These are phyloP conservation scores for Hygrocybe punicea DNA, from an alignment of 768 basidiomycete species.

Conservation along the genomic window DNA sequence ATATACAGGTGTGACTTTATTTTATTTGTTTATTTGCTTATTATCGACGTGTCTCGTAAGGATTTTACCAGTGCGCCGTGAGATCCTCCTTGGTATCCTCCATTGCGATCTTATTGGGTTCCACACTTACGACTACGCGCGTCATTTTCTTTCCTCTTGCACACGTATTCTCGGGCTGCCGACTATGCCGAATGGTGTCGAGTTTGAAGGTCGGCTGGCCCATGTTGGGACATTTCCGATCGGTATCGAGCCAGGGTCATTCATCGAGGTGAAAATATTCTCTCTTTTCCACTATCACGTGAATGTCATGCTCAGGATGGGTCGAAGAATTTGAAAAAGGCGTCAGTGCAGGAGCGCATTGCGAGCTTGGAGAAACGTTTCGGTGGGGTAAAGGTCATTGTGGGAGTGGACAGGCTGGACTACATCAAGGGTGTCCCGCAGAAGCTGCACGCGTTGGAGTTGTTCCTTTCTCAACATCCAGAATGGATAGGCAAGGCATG, in stretches of 20 bases:
- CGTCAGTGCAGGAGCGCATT: constrained; percentile 77
- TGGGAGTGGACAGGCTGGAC: constrained; percentile 96
- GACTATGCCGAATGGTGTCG: constrained; percentile 97
- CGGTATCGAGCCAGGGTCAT: constrained; percentile 92
- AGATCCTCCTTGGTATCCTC: constrained; percentile 93
- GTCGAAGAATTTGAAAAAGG: constrained; percentile 70
- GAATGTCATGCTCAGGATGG: constrained; percentile 6
- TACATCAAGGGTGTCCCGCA: constrained; percentile 99
- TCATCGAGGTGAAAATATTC: constrained; percentile 61
- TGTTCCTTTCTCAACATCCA: constrained; percentile 95
- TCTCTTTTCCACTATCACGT: neutral
- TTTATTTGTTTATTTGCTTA: neutral
- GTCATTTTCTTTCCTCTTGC: constrained; percentile 97
- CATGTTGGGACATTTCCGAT: constrained; percentile 99
- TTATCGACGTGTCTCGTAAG: constrained; percentile 42
- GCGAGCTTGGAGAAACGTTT: constrained; percentile 83
- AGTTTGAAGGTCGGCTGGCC: constrained; percentile 91
- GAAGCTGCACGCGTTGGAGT: constrained; percentile 93
- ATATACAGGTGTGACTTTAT: constrained; percentile 77
- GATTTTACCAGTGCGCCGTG: constrained; percentile 93
- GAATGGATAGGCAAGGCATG: constrained; percentile 97
- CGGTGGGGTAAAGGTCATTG: constrained; percentile 92
- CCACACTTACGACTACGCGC: constrained; percentile 99
- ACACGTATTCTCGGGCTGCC: constrained; percentile 92
- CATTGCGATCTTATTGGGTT: constrained; percentile 98